Percentiles rank a stretch among this genome's conserved stretches.
Evolutionary conservation across 192 early-diverging fungal species (phyloP).

Genomic region (Rhizophlyctis rosea): DNA sequence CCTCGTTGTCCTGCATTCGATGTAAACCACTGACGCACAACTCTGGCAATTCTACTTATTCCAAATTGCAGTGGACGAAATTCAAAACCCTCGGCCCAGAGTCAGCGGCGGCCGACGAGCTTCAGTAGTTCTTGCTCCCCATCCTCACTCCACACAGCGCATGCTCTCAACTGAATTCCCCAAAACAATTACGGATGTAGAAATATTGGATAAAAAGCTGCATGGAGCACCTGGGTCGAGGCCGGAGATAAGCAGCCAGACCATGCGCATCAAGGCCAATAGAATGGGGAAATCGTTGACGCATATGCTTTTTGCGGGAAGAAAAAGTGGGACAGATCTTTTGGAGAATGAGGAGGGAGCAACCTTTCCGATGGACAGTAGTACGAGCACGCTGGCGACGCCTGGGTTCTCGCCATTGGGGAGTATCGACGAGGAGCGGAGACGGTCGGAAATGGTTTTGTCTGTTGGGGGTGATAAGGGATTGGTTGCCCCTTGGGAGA

Average conservation of each 20-base stretch:
- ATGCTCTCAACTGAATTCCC: slow-evolving; percentile 36
- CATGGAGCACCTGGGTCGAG: slow-evolving; percentile 11
- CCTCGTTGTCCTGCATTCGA: not conserved
- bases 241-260: slow-evolving; percentile 4
- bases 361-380: too few species aligned
- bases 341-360: not conserved
- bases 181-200: slow-evolving; percentile 39
- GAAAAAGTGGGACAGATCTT: slow-evolving; percentile 11
- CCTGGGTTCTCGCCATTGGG: not conserved
- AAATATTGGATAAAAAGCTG: slow-evolving; percentile 9
- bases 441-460: not conserved
- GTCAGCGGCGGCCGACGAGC: slow-evolving; percentile 25
- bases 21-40: too few species aligned
- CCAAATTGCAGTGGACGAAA: not conserved
- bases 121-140: slow-evolving; percentile 27
- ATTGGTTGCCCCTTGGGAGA: too few species aligned
- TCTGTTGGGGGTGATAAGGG: too few species aligned
- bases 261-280: slow-evolving; percentile 1
- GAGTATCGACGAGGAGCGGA: not conserved
- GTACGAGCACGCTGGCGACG: slow-evolving; percentile 6
- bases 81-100: not conserved
- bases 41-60: not conserved
- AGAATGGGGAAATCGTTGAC: slow-evolving; percentile 34
- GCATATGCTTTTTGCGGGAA: slow-evolving; percentile 35
- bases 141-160: slow-evolving; percentile 16